These are phyloP conservation scores for Lizanozyma gosingica DNA, from an alignment of 1,139 yeast species.

Conservation along the genomic window DNA sequence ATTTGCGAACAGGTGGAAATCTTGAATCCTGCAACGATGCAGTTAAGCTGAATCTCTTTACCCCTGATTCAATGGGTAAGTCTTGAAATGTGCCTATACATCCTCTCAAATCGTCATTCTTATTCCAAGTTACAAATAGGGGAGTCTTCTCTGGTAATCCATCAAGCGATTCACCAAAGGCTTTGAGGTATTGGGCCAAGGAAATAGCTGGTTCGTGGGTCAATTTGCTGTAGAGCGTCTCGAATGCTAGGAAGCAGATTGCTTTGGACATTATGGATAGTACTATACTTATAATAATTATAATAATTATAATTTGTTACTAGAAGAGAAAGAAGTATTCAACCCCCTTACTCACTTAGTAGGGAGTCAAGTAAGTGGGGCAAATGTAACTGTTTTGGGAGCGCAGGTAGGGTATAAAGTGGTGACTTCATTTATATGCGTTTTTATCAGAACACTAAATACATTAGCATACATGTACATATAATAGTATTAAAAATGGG, in stretches of 20 bases:
- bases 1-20: conserved; percentile 51
- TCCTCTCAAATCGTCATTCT: conserved; percentile 55
- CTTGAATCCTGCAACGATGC: conserved; percentile 73
- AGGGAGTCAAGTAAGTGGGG: too few species aligned
- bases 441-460: too few species aligned
- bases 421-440: too few species aligned
- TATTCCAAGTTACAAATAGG: conserved; percentile 84
- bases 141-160: conserved; percentile 42
- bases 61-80: conserved; percentile 43
- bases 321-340: too few species aligned
- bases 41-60: conserved; percentile 51
- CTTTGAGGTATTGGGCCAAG: background rate
- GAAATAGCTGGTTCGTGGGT: background rate
- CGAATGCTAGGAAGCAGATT: background rate
- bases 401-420: too few species aligned
- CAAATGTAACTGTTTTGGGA: too few species aligned
- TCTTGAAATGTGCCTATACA: conserved; percentile 82
- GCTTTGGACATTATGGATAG: background rate
- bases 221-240: background rate
- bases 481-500: too few species aligned
- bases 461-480: too few species aligned
- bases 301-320: too few species aligned
- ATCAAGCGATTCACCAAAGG: conserved; percentile 10
- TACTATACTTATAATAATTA: too few species aligned
- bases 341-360: too few species aligned